These are phyloP conservation scores for Cyberlindnera bimundalis DNA, from an alignment of 805 yeast species.

Conservation along the genomic window DNA sequence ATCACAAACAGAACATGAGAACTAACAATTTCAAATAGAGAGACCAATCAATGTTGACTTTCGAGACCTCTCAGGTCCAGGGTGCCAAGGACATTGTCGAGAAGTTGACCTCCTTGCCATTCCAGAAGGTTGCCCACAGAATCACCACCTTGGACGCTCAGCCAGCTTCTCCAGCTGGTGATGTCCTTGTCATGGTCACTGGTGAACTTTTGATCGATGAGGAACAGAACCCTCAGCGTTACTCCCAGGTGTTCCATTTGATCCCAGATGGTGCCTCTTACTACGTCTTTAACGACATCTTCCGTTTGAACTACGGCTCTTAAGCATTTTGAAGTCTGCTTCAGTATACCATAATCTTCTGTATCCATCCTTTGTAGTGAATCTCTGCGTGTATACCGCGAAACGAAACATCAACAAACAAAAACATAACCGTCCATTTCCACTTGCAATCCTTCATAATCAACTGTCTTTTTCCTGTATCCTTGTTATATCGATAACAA, in stretches of 20 bases:
- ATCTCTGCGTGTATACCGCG: background rate
- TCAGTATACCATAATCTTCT: background rate
- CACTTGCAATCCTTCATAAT: no score
- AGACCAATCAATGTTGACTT: constrained; percentile 95
- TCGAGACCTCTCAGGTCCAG: constrained; percentile 90
- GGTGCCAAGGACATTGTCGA: constrained; percentile 93
- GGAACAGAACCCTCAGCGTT: constrained; percentile 92
- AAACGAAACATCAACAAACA: constrained; percentile 1
- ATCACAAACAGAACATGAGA: no score
- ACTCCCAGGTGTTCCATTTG: constrained; percentile 96
- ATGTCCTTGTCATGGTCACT: constrained; percentile 95
- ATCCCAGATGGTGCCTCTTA: constrained; percentile 89
- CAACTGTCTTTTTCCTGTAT: no score
- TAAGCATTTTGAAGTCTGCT: constrained; percentile 27
- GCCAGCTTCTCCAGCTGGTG: constrained; percentile 91
- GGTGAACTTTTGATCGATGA: constrained; percentile 91
- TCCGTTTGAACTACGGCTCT: constrained; percentile 85
- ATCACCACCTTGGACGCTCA: constrained; percentile 96
- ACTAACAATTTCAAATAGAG: constrained; percentile 41
- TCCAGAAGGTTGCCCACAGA: constrained; percentile 89
- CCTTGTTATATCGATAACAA: no score
- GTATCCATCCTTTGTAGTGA: background rate
- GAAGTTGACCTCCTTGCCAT: constrained; percentile 84
- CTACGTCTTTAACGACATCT: constrained; percentile 94
- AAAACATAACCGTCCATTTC: no score